Evolutionary conservation across 192 early-diverging fungal species (phyloP).

Genomic region (Backusella circina): DNA sequence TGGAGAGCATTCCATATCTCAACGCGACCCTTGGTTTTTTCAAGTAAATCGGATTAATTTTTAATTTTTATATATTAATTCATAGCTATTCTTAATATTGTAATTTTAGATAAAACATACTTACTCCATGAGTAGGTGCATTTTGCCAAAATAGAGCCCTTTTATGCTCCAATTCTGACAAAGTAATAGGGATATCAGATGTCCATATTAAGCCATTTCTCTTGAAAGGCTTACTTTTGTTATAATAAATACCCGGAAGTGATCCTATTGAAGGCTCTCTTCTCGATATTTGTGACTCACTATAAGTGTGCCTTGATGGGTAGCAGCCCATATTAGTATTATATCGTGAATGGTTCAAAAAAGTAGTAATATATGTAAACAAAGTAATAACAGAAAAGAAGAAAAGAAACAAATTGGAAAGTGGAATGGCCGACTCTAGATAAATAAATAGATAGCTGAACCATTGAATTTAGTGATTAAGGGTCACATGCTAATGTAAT

Average conservation of each 20-base stretch:
- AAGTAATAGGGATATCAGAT: conserved; percentile 37
- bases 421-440: background rate
- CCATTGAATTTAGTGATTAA: background rate
- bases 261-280: background rate
- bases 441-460: background rate
- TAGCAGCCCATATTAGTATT: conserved; percentile 5
- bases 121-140: conserved; percentile 63
- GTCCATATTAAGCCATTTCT: conserved; percentile 36
- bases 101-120: background rate
- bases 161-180: conserved; percentile 42
- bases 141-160: conserved; percentile 75
- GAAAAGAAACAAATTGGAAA: background rate
- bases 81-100: no score
- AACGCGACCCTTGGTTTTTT: conserved; percentile 42
- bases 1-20: conserved; percentile 80
- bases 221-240: conserved; percentile 26
- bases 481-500: background rate
- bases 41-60: background rate
- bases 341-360: background rate
- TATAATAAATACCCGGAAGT: background rate
- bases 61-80: background rate
- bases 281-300: background rate
- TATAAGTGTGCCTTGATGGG: background rate
- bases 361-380: background rate
- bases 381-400: background rate